phyloP scores from a whole-genome alignment of 441 rosid species.

The Metrosideros polymorpha region DNA sequence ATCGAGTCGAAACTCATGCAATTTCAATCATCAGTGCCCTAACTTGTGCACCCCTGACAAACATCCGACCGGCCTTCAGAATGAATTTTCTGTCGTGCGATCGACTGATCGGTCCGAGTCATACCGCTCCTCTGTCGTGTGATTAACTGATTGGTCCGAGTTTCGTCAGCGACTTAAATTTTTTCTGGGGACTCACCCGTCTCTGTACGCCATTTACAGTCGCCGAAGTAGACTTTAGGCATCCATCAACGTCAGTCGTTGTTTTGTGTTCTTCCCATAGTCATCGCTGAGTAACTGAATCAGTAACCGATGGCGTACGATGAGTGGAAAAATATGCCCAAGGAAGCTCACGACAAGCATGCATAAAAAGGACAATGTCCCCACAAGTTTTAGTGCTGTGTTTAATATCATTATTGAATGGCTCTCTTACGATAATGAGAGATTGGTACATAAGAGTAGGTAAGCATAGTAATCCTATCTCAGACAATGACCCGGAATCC shows the following conservation, averaged over 20 bases:
- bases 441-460: not conserved
- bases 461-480: not conserved
- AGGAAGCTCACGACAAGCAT: not conserved
- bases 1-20: not conserved
- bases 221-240: not conserved
- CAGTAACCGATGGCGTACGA: not conserved
- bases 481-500: not conserved
- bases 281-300: not conserved
- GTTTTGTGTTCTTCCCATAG: not conserved
- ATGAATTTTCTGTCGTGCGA: not conserved
- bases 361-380: not conserved
- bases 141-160: not conserved
- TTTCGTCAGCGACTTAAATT: not conserved
- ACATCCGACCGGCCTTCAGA: not conserved
- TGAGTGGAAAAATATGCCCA: not conserved
- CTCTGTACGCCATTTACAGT: not conserved
- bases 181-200: not conserved
- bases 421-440: not conserved
- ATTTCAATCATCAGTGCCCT: not conserved
- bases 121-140: not conserved
- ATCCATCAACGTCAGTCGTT: not conserved
- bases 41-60: not conserved
- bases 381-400: not conserved
- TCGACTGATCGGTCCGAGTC: not conserved
- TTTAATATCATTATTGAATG: not conserved